Percentiles rank a stretch among this genome's conserved stretches.
phyloP scores from a whole-genome alignment of 2,329 filamentous ascomycete genomes.

The Fusarium liriodendri region DNA sequence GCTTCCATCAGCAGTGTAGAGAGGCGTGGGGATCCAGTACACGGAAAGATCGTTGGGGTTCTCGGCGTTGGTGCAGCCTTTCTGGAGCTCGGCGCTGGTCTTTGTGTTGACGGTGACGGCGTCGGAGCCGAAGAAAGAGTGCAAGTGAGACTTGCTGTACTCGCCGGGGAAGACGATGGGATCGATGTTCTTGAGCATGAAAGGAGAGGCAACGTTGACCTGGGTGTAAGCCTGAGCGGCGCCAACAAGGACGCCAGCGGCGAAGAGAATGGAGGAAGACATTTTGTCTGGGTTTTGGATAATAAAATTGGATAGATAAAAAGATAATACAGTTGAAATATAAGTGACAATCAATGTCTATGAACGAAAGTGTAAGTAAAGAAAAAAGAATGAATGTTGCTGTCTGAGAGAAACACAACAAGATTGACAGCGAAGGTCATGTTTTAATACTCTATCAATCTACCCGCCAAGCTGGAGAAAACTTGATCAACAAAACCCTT shows the following conservation, averaged over 20 bases:
- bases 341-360: not conserved
- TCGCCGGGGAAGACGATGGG: not conserved
- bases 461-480: not conserved
- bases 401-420: not conserved
- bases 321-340: not conserved
- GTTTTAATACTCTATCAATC: not conserved
- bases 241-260: not conserved
- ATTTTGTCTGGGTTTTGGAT: not conserved
- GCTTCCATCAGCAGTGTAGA: conserved; percentile 48
- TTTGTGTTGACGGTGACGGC: conserved; percentile 45
- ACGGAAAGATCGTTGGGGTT: conserved; percentile 60
- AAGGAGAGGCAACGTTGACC: not conserved
- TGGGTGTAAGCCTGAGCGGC: not conserved
- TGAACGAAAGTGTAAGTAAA: not conserved
- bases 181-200: not conserved
- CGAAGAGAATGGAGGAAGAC: not conserved
- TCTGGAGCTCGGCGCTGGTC: conserved; percentile 49
- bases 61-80: conserved; percentile 56
- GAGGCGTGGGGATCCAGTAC: conserved; percentile 59
- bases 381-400: not conserved
- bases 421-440: not conserved
- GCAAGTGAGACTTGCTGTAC: not conserved
- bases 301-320: not conserved
- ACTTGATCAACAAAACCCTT: not conserved
- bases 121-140: conserved; percentile 50